Conservation (phyloP, 148 eudicot genomes). For the Rhododendron williamsianum region DNA sequence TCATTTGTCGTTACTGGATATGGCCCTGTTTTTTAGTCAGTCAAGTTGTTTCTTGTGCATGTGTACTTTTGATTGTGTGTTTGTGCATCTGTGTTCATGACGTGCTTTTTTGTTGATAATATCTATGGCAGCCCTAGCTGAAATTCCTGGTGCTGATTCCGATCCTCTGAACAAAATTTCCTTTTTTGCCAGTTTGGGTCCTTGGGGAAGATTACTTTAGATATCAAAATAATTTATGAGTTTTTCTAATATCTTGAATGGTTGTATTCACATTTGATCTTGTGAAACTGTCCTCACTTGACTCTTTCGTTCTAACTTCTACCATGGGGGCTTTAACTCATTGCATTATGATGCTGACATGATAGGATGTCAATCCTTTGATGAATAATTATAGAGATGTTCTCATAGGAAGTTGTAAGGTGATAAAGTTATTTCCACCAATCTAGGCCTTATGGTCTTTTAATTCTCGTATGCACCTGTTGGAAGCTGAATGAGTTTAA, state of each 20-base stretch:
- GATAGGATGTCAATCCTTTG: no score
- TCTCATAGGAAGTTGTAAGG: neutral
- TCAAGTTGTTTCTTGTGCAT: neutral
- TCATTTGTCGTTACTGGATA: neutral
- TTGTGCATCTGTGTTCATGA: neutral
- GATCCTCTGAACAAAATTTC: no score
- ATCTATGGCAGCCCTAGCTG: neutral
- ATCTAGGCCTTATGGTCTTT: neutral
- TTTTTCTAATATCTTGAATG: neutral
- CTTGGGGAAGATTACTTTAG: neutral
- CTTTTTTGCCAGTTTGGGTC: neutral
- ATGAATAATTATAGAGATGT: no score
- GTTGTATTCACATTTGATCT: neutral
- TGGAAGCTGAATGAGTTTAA: neutral
- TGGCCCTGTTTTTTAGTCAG: no score
- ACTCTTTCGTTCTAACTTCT: no score
- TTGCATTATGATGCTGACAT: no score
- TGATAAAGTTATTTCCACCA: neutral
- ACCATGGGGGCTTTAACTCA: no score
- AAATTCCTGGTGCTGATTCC: no score
- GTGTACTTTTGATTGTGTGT: neutral
- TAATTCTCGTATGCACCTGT: neutral
- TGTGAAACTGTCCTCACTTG: neutral
- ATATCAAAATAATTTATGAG: neutral
- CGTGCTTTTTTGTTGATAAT: no score